phyloP scores from a whole-genome alignment of 495 filamentous ascomycete genomes.

The Penicillium parvum region DNA sequence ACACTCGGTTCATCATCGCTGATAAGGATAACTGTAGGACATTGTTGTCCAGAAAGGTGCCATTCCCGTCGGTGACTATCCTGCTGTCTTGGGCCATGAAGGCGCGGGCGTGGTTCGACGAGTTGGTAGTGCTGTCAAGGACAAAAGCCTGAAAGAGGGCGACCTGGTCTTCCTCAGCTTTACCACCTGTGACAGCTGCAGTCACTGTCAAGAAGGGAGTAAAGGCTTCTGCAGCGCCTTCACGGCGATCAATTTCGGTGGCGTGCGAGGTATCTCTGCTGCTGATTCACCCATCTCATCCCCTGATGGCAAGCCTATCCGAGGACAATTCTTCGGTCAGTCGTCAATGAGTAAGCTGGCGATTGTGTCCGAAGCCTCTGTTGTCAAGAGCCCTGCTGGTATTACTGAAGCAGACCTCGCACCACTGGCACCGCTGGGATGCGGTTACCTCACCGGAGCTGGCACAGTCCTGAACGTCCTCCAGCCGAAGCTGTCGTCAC shows the following conservation, averaged over 20 bases:
- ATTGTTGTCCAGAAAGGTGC: constrained; percentile 33
- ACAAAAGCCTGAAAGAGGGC: constrained; percentile 34
- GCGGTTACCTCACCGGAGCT: constrained; percentile 46
- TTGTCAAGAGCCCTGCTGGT: constrained; percentile 26
- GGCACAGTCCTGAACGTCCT: constrained; percentile 41
- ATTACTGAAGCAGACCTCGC: constrained; percentile 23
- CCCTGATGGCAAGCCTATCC: constrained; percentile 24
- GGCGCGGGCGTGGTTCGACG: constrained; percentile 45
- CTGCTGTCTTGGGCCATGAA: constrained; percentile 50
- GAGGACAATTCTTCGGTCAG: constrained; percentile 44
- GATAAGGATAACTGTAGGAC: constrained; percentile 12
- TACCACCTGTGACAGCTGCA: constrained; percentile 34
- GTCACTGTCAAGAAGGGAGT: constrained; percentile 14
- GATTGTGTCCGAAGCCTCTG: constrained; percentile 24
- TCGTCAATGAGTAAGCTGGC: constrained; percentile 36
- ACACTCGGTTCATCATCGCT: background rate
- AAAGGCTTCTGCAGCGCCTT: constrained; percentile 31
- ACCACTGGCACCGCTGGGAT: constrained; percentile 40
- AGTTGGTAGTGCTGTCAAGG: constrained; percentile 39
- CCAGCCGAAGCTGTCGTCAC: constrained; percentile 15
- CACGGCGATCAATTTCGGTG: constrained; percentile 36
- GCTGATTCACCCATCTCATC: constrained; percentile 16
- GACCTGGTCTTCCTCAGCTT: constrained; percentile 47
- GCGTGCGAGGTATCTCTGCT: constrained; percentile 17
- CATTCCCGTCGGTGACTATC: constrained; percentile 30